Base-by-base conservation (phyloP, 1,284 basidiomycete species). In the Fistulinella cinereoalba region DNA sequence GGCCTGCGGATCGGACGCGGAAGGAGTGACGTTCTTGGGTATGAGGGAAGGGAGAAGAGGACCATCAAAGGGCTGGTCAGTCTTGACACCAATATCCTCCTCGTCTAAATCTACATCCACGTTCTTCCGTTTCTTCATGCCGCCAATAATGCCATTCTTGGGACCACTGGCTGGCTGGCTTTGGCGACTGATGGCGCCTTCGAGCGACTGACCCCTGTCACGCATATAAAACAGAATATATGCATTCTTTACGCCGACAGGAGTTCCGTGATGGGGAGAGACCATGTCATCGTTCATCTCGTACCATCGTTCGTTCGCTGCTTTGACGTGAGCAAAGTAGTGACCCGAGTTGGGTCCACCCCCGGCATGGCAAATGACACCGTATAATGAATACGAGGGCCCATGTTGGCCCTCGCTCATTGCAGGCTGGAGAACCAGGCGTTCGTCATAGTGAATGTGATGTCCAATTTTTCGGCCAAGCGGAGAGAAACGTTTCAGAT, bases 261-360 rank as follows among this genome's bases (percentile, higher is more conserved):
- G 82, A 6, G 75, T 57, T 16, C 64, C 55, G 21, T 60, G 53
- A 53, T 69, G 48, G 41, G 69, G 60, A 27, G 75, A 74, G 31
- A 94, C 86, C 33, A 75, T 73, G 32, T 94, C 92, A 69, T 99
- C 97, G 70, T 99, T 97, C 84, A 95, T 95, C 68, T 92, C 83
- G 67, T 80, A 88, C 94, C 95, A 98, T 45, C 71, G 72, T 3
- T 85, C 87, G 28, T 79, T 73, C 18, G 76, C 78, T 37, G 80
- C 78, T 61, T 84, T 90, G 58, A 98, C 85, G 57, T 85, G 86
- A 6, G 96, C 87, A 53, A 86, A 94, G 69, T 99, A 99, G 67
- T 99, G 97, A 0, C 97, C 97, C 3, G 91, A 96, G 62, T 97
- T 92, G 12, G 94, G 92, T 3, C 94, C 92, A 38, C 83, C 78